These are phyloP conservation scores for Cercospora zeae-maydis DNA, from an alignment of 2,329 filamentous ascomycete genomes.

Conservation along the genomic window DNA sequence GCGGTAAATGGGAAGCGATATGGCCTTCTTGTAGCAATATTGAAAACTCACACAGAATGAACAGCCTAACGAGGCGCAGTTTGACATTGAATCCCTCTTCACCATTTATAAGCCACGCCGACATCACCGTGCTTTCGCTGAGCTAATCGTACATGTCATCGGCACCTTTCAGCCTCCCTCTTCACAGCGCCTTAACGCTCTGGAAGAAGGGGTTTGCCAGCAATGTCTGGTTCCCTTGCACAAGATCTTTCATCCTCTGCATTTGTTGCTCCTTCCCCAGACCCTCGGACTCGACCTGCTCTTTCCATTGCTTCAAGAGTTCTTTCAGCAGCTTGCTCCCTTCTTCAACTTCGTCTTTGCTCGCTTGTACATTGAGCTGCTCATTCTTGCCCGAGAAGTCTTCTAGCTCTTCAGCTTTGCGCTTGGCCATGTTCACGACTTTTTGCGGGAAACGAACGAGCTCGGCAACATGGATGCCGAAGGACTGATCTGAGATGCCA, in stretches of 20 bases:
- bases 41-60: conserved; percentile 6
- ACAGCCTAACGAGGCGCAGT: not conserved
- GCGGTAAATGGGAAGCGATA: not conserved
- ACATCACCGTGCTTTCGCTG: not conserved
- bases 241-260: conserved; percentile 71
- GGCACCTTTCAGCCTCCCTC: not conserved
- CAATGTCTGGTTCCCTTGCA: conserved; percentile 66
- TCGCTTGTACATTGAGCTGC: conserved; percentile 55
- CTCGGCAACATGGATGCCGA: conserved; percentile 97
- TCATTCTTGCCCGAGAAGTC: conserved; percentile 77
- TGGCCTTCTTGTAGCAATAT: conserved; percentile 8
- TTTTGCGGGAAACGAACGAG: conserved; percentile 94
- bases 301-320: conserved; percentile 81
- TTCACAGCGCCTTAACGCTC: conserved; percentile 47
- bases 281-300: conserved; percentile 57
- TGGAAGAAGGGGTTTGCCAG: conserved; percentile 66
- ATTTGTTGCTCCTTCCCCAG: conserved; percentile 70
- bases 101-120: not conserved
- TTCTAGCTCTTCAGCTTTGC: conserved; percentile 96
- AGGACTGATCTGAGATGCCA: conserved; percentile 93
- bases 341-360: conserved; percentile 82
- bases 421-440: conserved; percentile 98
- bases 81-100: not conserved
- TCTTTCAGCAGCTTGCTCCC: conserved; percentile 82
- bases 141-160: conserved; percentile 1